phyloP scores from a whole-genome alignment of 169 alveolate genomes.

The Eimeria brunetti region DNA sequence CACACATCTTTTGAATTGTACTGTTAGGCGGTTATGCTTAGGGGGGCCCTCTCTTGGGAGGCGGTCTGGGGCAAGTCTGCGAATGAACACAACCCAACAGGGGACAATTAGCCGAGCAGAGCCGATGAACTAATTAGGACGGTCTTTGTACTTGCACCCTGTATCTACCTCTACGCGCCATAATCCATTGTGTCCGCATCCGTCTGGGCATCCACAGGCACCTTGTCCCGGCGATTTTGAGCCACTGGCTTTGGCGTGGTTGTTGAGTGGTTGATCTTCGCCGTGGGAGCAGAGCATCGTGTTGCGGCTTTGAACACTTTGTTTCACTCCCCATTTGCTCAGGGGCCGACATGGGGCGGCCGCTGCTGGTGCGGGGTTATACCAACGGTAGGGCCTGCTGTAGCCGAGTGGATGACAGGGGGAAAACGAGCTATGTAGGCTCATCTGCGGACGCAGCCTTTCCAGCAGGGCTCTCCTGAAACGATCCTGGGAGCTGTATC shows the following conservation, averaged over 20 bases:
- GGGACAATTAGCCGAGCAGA: not conserved
- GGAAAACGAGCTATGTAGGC: not conserved
- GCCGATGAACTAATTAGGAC: not conserved
- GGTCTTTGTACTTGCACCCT: not conserved
- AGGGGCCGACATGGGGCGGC: slow-evolving; percentile 63
- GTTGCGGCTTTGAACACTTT: not conserved
- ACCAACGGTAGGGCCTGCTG: slow-evolving; percentile 10
- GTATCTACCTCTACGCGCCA: not conserved
- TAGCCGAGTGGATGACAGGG: not conserved
- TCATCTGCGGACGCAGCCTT: not conserved
- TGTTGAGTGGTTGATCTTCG: not conserved
- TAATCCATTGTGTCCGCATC: not conserved
- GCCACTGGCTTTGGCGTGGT: not conserved
- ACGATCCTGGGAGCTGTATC: not conserved
- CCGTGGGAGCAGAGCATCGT: not conserved
- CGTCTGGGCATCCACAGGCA: not conserved
- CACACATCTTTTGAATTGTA: slow-evolving; percentile 30
- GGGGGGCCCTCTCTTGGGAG: not conserved
- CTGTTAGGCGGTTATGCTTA: not conserved
- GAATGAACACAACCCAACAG: not conserved
- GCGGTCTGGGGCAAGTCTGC: not conserved
- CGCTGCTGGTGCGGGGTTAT: slow-evolving; percentile 6
- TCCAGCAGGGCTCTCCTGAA: not conserved
- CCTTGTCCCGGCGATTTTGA: not conserved
- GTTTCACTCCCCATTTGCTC: slow-evolving; percentile 20